These are phyloP conservation scores for Stagonosporopsis chrysanthemi DNA, from an alignment of 2,329 filamentous ascomycete genomes.

Conservation along the genomic window DNA sequence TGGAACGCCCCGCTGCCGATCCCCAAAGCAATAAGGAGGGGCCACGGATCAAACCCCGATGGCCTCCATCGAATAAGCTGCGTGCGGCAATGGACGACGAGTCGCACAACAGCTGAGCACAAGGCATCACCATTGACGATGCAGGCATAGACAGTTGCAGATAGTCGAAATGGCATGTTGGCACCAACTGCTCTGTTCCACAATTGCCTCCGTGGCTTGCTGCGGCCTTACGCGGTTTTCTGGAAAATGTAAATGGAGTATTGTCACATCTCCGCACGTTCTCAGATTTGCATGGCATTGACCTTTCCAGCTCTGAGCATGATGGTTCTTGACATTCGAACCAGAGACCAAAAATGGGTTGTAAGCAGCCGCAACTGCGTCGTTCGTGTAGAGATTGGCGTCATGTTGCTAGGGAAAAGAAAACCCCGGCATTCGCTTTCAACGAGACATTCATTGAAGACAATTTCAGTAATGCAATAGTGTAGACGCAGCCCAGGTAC, in stretches of 20 bases:
- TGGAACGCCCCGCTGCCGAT: constrained; percentile 8
- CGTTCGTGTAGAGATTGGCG: not conserved
- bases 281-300: too few relatives aligned
- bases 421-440: not conserved
- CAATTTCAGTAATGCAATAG: not conserved
- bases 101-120: not conserved
- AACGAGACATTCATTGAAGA: not conserved
- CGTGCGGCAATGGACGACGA: not conserved
- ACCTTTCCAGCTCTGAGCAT: too few relatives aligned
- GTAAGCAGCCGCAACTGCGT: not conserved
- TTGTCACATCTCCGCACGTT: too few relatives aligned
- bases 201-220: not conserved
- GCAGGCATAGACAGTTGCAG: not conserved
- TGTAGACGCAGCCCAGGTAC: not conserved
- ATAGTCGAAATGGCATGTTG: not conserved
- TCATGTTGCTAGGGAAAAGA: not conserved
- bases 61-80: constrained; percentile 5
- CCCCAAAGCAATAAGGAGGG: not conserved
- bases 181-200: not conserved
- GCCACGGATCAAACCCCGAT: constrained; percentile 1
- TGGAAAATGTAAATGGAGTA: too few relatives aligned
- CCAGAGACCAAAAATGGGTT: not conserved
- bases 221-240: not conserved
- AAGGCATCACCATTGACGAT: not conserved
- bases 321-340: too few relatives aligned